Conservation (phyloP, 2,329 filamentous ascomycete species). For the Colletotrichum orbiculare region DNA sequence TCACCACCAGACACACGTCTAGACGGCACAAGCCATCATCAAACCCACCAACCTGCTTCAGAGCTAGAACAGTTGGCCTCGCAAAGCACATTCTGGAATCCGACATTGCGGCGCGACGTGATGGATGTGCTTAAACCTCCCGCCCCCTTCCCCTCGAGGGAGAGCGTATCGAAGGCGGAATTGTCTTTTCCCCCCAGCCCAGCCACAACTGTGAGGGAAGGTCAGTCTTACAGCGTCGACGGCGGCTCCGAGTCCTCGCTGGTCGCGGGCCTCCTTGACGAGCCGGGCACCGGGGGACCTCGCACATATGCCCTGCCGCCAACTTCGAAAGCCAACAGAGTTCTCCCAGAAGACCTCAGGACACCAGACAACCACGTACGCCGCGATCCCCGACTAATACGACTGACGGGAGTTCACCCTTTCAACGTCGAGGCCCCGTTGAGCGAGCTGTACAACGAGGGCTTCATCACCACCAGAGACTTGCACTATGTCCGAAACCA, state of each 20-base stretch:
- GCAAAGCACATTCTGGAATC: no score
- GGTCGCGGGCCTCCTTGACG: slow-evolving; percentile 32
- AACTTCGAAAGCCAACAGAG: slow-evolving; percentile 65
- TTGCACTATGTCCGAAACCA: slow-evolving; percentile 95
- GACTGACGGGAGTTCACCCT: slow-evolving; percentile 88
- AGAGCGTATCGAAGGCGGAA: slow-evolving; percentile 28
- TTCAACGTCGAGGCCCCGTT: slow-evolving; percentile 92
- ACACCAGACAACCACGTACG: slow-evolving; percentile 87
- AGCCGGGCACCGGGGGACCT: slow-evolving; percentile 34
- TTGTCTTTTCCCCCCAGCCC: slow-evolving; percentile 52
- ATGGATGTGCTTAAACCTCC: slow-evolving; percentile 21
- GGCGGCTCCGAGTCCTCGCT: slow-evolving; percentile 33
- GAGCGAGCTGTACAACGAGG: slow-evolving; percentile 79
- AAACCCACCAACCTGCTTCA: no score
- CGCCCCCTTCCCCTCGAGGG: slow-evolving; percentile 8
- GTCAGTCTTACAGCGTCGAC: slow-evolving; percentile 48
- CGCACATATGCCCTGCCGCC: slow-evolving; percentile 75
- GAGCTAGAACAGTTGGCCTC: no score
- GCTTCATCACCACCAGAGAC: slow-evolving; percentile 88
- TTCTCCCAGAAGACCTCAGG: slow-evolving; percentile 80
- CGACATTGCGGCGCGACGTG: neutral
- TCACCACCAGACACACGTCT: no score
- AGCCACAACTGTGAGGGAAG: slow-evolving; percentile 51
- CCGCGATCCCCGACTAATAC: slow-evolving; percentile 83
- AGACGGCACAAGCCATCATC: no score